These are phyloP conservation scores for Anthostomella pinea DNA, from an alignment of 2,329 filamentous ascomycete genomes.

Conservation along the genomic window DNA sequence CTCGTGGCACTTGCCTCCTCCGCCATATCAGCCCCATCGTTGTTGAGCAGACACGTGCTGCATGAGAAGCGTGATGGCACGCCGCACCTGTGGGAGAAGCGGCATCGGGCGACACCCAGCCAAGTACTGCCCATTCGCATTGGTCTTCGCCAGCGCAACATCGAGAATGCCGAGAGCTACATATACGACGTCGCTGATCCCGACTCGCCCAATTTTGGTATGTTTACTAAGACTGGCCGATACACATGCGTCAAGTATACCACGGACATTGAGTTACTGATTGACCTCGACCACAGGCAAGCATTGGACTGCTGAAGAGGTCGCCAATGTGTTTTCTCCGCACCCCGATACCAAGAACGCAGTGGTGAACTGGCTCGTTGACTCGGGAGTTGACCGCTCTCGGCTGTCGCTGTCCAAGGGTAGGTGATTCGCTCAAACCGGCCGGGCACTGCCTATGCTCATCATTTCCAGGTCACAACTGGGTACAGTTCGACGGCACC, in stretches of 20 bases:
- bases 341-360: conserved; percentile 43
- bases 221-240: conserved; percentile 12
- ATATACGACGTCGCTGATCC: conserved; percentile 44
- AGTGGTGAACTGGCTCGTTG: conserved; percentile 52
- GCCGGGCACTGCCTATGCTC: not conserved
- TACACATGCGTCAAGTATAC: not conserved
- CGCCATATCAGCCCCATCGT: conserved; percentile 9
- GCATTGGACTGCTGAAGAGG: conserved; percentile 43
- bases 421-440: not conserved
- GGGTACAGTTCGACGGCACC: conserved; percentile 54
- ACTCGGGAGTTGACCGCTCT: conserved; percentile 46
- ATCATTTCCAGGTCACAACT: conserved; percentile 36
- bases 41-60: conserved; percentile 10
- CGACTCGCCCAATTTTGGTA: conserved; percentile 42
- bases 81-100: conserved; percentile 18
- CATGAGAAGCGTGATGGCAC: conserved; percentile 17
- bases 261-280: not conserved
- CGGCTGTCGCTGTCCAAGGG: conserved; percentile 49
- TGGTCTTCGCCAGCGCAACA: conserved; percentile 43
- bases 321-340: conserved; percentile 43
- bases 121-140: conserved; percentile 38
- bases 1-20: conserved; percentile 10
- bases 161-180: conserved; percentile 44
- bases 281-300: conserved; percentile 10
- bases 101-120: conserved; percentile 9